Percentiles rank a stretch among this genome's conserved stretches.
phyloP scores from a whole-genome alignment of 2,329 filamentous ascomycete species.

The Sporothrix variecibatus region DNA sequence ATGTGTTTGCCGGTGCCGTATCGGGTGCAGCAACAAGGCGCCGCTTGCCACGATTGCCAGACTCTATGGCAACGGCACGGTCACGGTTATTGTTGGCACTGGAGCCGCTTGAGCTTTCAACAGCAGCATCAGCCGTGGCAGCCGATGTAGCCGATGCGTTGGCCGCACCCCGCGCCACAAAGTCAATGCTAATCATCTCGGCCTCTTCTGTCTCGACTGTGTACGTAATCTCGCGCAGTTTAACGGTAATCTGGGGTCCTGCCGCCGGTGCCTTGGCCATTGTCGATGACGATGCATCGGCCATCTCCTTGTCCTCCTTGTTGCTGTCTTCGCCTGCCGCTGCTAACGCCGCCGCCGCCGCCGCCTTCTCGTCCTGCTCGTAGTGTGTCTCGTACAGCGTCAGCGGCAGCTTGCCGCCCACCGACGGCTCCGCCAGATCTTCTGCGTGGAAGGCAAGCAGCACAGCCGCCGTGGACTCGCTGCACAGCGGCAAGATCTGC shows the following conservation, averaged over 20 bases:
- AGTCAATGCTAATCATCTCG: conserved; percentile 97
- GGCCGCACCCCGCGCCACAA: conserved; percentile 80
- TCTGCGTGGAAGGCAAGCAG: conserved; percentile 83
- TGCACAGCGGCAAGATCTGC: conserved; percentile 72
- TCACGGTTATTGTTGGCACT: conserved; percentile 27
- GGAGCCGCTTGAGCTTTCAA: background rate
- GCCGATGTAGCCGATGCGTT: conserved; percentile 65
- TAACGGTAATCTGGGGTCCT: conserved; percentile 59
- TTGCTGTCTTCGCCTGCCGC: conserved; percentile 14
- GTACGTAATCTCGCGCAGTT: conserved; percentile 82
- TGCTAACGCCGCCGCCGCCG: background rate
- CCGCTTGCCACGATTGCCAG: conserved; percentile 46
- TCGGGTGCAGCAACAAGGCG: conserved; percentile 33
- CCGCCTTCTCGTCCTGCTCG: conserved; percentile 58
- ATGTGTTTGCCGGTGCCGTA: conserved; percentile 29
- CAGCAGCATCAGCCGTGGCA: background rate
- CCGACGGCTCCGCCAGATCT: conserved; percentile 54
- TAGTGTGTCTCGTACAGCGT: conserved; percentile 86
- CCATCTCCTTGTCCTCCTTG: conserved; percentile 68
- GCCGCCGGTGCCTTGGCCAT: conserved; percentile 35
- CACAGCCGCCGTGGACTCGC: conserved; percentile 83
- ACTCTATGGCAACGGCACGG: conserved; percentile 30
- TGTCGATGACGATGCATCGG: conserved; percentile 37
- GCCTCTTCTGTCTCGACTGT: conserved; percentile 91
- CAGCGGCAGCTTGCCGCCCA: conserved; percentile 80